Evolutionary conservation across 169 alveolate genomes (phyloP), one percentile per base, ranked within the genome.

Genomic region (Theileria annulata): DNA sequence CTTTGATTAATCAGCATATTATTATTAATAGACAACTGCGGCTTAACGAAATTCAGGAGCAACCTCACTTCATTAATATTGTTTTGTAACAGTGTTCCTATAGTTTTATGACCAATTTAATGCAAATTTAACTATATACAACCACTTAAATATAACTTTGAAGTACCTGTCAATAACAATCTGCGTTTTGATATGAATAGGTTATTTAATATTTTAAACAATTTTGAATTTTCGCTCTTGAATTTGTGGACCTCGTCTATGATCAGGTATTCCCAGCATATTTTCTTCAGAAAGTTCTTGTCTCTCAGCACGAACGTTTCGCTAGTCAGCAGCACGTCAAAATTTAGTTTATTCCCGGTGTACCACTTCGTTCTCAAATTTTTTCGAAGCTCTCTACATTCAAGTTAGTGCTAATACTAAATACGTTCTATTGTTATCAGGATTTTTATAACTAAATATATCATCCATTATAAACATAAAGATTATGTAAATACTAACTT

Each of bases 1-100:
- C 90, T 96, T 96, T 42, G 51, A 42, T 42, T 42, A 0, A 42
- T 42, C 51, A 42, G 6, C 51, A 42, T 42, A 69, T 64, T 42
- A 85, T 82, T 25, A 71, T 75, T 10, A 75, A 62, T 64, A 86
- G 96, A 97, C 30, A 97, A 86, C 58, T 95, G 93, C 0, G 99
- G 99, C 96, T 95, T 94, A 30, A 98, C 95, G 84, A 98, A 97
- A 85, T 98, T 98, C 47, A 97, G 87, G 13, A 98, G 89, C 27
- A 99, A 96, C 99, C 99, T 97, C 28, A 98, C 90, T 80, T 98
- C 99, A 63, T 96, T 95, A 93, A 98, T 92, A 33, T 98, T 93
- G 87, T 97, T 97, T 88, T 97, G 96, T 54, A 97, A 95, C 21
- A 99, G 99, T 21, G 99, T 97, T 13, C 99, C 66, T 56, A 56